phyloP scores from a whole-genome alignment of 257 asterid genomes.

The Solanum chiquidenum region DNA sequence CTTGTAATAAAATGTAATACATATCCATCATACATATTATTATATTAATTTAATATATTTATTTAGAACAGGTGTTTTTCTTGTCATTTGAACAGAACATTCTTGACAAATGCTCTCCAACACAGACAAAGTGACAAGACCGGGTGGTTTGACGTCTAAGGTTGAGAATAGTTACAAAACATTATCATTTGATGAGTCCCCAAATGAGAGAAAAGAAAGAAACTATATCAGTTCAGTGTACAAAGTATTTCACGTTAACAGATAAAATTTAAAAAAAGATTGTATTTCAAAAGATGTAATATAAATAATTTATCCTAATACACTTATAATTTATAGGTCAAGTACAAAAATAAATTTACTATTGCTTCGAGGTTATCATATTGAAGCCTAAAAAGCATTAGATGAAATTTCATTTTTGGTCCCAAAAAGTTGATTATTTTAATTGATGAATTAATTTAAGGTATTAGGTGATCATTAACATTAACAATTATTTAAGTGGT shows the following conservation, averaged over 20 bases:
- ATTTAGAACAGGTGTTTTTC: background rate
- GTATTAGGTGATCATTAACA: background rate
- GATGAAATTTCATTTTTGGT: background rate
- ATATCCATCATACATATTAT: background rate
- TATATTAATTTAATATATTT: background rate
- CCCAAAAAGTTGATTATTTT: background rate
- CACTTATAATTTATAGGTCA: background rate
- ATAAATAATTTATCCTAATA: background rate
- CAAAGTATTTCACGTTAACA: rapidly evolving
- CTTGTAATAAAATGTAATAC: background rate
- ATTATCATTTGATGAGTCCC: background rate
- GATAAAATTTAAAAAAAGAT: rapidly evolving
- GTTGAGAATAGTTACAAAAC: background rate
- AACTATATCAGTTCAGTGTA: rapidly evolving
- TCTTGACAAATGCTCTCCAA: background rate
- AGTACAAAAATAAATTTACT: background rate
- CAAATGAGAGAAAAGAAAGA: background rate
- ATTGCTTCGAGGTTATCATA: rapidly evolving
- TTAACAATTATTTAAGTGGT: background rate
- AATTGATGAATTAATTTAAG: background rate
- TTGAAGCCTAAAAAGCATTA: background rate
- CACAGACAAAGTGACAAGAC: background rate
- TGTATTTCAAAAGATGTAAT: background rate
- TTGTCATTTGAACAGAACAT: background rate
- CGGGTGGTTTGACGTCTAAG: background rate